Conservation (phyloP, 805 yeast species). For the Saccharomycopsis fibuligera region DNA sequence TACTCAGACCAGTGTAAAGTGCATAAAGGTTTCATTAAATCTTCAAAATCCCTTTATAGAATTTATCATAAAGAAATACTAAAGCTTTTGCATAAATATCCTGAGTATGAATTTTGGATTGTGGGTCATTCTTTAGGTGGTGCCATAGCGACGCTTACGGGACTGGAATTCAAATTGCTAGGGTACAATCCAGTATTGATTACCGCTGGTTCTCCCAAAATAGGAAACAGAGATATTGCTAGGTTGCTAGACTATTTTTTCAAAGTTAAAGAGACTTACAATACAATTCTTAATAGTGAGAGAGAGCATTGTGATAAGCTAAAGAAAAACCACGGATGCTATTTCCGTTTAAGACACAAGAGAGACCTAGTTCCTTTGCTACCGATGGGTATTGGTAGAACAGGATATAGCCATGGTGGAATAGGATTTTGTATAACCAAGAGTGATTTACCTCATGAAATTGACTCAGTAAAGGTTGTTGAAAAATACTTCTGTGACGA, state of each 20-base stretch:
- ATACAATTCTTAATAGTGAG: neutral
- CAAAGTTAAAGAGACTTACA: slow-evolving; percentile 27
- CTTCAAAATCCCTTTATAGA: slow-evolving; percentile 37
- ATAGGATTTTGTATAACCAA: slow-evolving; percentile 41
- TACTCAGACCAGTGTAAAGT: slow-evolving; percentile 49
- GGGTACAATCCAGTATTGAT: slow-evolving; percentile 51
- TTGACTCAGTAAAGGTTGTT: slow-evolving; percentile 5
- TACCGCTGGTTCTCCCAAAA: slow-evolving; percentile 62
- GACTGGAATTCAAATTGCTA: slow-evolving; percentile 49
- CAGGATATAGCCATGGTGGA: slow-evolving; percentile 41
- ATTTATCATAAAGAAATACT: slow-evolving; percentile 33
- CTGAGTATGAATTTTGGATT: slow-evolving; percentile 45
- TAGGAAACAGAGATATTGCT: slow-evolving; percentile 49
- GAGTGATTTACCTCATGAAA: slow-evolving; percentile 28
- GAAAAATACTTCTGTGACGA: neutral
- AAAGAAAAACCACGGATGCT: slow-evolving; percentile 30
- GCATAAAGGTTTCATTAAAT: slow-evolving; percentile 58
- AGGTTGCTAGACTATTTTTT: slow-evolving; percentile 48
- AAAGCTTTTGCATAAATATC: slow-evolving; percentile 31
- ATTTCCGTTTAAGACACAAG: slow-evolving; percentile 49
- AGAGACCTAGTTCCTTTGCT: slow-evolving; percentile 53
- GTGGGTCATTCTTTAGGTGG: slow-evolving; percentile 78
- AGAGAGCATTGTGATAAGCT: slow-evolving; percentile 24
- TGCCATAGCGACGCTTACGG: slow-evolving; percentile 58
- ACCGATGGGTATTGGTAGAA: slow-evolving; percentile 38